These are phyloP conservation scores for Cryptococcus deneoformans DNA, from an alignment of 1,284 basidiomycete species.

Conservation along the genomic window DNA sequence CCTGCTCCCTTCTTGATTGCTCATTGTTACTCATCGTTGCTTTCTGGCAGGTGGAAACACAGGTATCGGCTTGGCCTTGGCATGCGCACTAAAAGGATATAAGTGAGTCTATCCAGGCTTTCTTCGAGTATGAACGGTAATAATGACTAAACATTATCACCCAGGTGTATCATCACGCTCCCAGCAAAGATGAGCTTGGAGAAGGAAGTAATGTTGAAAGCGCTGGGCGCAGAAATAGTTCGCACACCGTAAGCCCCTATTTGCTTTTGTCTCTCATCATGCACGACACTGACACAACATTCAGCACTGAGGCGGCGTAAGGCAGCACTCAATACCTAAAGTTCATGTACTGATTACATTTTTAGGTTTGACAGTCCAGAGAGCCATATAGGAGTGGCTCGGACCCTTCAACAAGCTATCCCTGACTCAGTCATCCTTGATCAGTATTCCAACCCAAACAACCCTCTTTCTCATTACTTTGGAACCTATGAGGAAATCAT, in stretches of 20 bases:
- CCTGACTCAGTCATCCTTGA: conserved; percentile 86
- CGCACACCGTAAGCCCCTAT: conserved; percentile 76
- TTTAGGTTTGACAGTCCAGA: conserved; percentile 58
- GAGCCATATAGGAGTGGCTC: conserved; percentile 88
- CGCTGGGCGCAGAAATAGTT: conserved; percentile 89
- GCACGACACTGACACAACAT: conserved; percentile 2
- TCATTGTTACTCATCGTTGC: not conserved
- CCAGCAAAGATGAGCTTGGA: conserved; percentile 97
- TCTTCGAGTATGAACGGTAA: conserved; percentile 64
- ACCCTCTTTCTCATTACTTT: conserved; percentile 84
- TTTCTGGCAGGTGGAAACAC: conserved; percentile 72
- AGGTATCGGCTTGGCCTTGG: conserved; percentile 90
- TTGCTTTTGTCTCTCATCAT: not conserved
- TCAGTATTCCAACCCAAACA: conserved; percentile 72
- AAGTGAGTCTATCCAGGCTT: conserved; percentile 18
- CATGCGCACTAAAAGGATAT: conserved; percentile 63
- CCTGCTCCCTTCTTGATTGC: not conserved
- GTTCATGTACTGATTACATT: not conserved
- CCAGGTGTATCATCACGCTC: conserved; percentile 77
- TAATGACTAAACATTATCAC: conserved; percentile 52
- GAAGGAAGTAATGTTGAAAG: conserved; percentile 88
- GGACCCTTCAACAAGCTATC: conserved; percentile 71
- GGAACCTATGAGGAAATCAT: conserved; percentile 89
- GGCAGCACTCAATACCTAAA: not conserved
- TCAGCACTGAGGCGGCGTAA: conserved; percentile 43